Evolutionary conservation across 495 filamentous ascomycete genomes (phyloP).

Genomic region (Penicillium soppii): DNA sequence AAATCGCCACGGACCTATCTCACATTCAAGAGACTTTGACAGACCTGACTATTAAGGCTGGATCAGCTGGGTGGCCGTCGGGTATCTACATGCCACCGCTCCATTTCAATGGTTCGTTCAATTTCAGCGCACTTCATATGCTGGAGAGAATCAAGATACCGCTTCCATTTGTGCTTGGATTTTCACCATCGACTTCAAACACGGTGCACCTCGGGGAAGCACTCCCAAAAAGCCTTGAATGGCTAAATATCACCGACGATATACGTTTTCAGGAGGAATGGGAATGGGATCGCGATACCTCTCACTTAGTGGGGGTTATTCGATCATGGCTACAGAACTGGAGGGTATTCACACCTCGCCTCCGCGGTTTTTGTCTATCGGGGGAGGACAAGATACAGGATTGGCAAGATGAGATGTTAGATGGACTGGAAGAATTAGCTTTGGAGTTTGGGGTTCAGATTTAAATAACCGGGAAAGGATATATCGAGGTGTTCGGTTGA

Average conservation of each 20-base stretch:
- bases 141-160: constrained; percentile 1
- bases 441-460: no score
- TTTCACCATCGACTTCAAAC: constrained; percentile 2
- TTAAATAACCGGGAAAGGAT: no score
- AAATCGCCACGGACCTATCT: constrained; percentile 3
- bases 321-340: constrained; percentile 7
- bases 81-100: neutral
- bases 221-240: constrained; percentile 1
- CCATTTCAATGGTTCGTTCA: constrained; percentile 3
- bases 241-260: constrained; percentile 5
- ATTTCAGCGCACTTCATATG: constrained; percentile 2
- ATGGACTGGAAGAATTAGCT: no score
- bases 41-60: constrained; percentile 5
- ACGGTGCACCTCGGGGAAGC: neutral
- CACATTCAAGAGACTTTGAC: constrained; percentile 5
- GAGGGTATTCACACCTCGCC: constrained; percentile 2
- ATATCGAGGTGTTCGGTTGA: no score
- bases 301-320: constrained; percentile 1
- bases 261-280: constrained; percentile 5
- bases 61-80: neutral
- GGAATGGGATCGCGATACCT: neutral
- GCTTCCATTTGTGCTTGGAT: constrained; percentile 4
- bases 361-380: neutral
- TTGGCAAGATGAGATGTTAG: no score
- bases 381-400: neutral